These are phyloP conservation scores for Mycena maculata DNA, from an alignment of 768 basidiomycete species.

Conservation along the genomic window DNA sequence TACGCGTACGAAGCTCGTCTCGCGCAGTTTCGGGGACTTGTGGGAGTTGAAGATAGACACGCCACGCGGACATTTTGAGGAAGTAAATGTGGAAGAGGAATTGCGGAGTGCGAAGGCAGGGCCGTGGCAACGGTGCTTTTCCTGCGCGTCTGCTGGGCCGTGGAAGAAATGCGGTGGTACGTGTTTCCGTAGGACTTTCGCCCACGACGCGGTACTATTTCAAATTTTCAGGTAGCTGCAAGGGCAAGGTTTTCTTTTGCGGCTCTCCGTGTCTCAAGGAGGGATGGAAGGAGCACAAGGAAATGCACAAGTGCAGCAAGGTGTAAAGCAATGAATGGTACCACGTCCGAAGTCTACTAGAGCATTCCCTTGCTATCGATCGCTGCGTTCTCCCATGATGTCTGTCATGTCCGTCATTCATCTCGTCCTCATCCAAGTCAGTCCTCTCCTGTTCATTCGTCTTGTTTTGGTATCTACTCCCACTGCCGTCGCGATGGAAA, in stretches of 20 bases:
- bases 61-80: conserved; percentile 31
- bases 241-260: conserved; percentile 43
- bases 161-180: conserved; percentile 56
- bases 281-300: conserved; percentile 47
- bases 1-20: conserved; percentile 36
- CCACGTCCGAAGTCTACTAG: too few relatives aligned
- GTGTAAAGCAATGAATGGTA: too few relatives aligned
- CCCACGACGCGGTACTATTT: not conserved
- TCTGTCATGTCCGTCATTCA: too few relatives aligned
- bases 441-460: too few relatives aligned
- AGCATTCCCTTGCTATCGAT: too few relatives aligned
- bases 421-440: too few relatives aligned
- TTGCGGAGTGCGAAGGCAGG: conserved; percentile 48
- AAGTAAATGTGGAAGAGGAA: conserved; percentile 51
- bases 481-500: too few relatives aligned
- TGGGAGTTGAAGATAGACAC: conserved; percentile 38
- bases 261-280: conserved; percentile 40
- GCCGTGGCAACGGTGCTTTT: conserved; percentile 54
- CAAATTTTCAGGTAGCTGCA: conserved; percentile 36
- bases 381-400: too few relatives aligned
- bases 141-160: conserved; percentile 47
- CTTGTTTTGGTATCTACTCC: too few relatives aligned
- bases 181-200: conserved; percentile 23
- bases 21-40: conserved; percentile 50
- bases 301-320: conserved; percentile 39